Conservation (phyloP, 495 filamentous ascomycete species). For the Lasiosphaeria miniovina region DNA sequence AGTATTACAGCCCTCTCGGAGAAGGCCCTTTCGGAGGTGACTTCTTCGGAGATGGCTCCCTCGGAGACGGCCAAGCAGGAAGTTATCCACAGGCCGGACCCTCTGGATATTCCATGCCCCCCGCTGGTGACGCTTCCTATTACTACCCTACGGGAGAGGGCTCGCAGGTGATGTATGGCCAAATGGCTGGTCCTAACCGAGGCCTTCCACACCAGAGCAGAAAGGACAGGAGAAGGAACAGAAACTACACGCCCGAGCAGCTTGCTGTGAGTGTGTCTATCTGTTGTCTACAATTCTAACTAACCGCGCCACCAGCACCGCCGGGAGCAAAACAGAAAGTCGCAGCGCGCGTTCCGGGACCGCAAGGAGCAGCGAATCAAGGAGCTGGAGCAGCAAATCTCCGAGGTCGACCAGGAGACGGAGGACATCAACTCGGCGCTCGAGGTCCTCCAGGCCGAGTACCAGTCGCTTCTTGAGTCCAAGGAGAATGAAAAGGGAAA, state of each 20-base stretch:
- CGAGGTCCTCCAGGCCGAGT: constrained; percentile 5
- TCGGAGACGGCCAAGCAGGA: too few species aligned
- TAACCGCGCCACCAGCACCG: constrained; percentile 23
- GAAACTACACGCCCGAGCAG: constrained; percentile 8
- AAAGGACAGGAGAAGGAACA: not conserved
- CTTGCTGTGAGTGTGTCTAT: constrained; percentile 4
- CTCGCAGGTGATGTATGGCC: too few species aligned
- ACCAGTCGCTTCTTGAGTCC: not conserved
- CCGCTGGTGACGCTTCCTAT: not conserved
- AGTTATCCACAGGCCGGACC: too few species aligned
- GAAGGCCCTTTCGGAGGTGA: too few species aligned
- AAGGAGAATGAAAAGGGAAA: not conserved
- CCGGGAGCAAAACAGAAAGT: constrained; percentile 39
- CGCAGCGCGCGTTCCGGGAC: constrained; percentile 67
- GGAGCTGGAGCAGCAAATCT: constrained; percentile 65
- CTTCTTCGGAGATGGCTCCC: too few species aligned
- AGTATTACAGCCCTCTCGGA: too few species aligned
- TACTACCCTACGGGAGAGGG: not conserved
- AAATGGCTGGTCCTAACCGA: too few species aligned
- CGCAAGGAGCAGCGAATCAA: constrained; percentile 66
- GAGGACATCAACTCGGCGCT: constrained; percentile 6
- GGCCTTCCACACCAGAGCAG: not conserved
- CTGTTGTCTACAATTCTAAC: not conserved
- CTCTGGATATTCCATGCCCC: too few species aligned
- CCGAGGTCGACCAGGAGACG: constrained; percentile 22